Evolutionary conservation across 2,329 filamentous ascomycete species (phyloP).

Genomic region (Talaromyces funiculosus): DNA sequence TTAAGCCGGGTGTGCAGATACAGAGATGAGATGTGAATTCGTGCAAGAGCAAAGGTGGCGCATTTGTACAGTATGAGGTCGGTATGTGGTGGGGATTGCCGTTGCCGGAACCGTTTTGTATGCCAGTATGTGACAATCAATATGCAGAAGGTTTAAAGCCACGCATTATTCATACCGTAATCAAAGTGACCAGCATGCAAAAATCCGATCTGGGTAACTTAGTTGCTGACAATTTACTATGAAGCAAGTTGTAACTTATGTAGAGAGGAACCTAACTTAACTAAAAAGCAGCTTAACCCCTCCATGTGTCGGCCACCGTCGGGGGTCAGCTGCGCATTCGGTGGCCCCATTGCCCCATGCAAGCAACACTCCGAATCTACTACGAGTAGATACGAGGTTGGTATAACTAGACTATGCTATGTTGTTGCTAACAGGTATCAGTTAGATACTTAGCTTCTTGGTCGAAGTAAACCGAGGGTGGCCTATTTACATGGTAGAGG

Average conservation of each 20-base stretch:
- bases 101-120: background rate
- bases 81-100: slow-evolving; percentile 4
- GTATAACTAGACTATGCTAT: too few species aligned
- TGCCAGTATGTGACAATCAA: background rate
- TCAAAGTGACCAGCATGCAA: background rate
- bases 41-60: slow-evolving; percentile 7
- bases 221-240: background rate
- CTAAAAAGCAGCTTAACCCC: background rate
- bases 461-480: too few species aligned
- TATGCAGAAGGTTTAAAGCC: background rate
- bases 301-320: slow-evolving; percentile 4
- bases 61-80: slow-evolving; percentile 1
- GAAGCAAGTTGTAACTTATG: too few species aligned
- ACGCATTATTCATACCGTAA: background rate
- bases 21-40: background rate
- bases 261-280: background rate
- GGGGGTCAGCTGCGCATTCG: background rate
- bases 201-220: background rate
- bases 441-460: too few species aligned
- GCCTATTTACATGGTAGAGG: too few species aligned
- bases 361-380: background rate
- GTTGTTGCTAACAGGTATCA: too few species aligned
- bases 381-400: too few species aligned
- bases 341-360: background rate
- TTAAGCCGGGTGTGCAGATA: slow-evolving; percentile 15